These are phyloP conservation scores for Metschnikowia vanudenii DNA, from an alignment of 805 yeast genomes.

Conservation along the genomic window DNA sequence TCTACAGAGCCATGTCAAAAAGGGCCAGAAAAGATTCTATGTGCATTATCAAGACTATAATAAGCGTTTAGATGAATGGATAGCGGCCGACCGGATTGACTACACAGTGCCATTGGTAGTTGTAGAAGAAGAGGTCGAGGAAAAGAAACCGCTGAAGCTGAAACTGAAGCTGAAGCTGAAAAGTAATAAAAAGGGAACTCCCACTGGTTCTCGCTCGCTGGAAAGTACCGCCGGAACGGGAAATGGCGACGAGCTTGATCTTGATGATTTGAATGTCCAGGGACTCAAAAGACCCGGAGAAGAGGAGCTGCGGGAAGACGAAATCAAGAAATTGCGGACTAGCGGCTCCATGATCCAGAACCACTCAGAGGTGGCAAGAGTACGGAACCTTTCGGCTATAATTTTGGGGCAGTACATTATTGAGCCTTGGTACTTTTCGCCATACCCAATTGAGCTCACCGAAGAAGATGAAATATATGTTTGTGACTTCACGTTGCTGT, in stretches of 20 bases:
- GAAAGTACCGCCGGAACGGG: slow-evolving; percentile 24
- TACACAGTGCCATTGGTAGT: slow-evolving; percentile 63
- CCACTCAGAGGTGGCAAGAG: slow-evolving; percentile 82
- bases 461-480: slow-evolving; percentile 88
- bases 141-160: slow-evolving; percentile 34
- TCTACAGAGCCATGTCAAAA: slow-evolving; percentile 68
- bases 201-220: slow-evolving; percentile 18
- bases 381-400: slow-evolving; percentile 74
- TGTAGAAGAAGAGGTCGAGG: slow-evolving; percentile 63
- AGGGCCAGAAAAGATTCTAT: slow-evolving; percentile 78
- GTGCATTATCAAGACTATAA: slow-evolving; percentile 94
- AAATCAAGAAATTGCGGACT: slow-evolving; percentile 85
- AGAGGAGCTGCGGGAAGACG: slow-evolving; percentile 82
- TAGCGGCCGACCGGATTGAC: slow-evolving; percentile 68
- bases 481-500: slow-evolving; percentile 86
- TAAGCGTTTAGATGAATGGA: slow-evolving; percentile 97
- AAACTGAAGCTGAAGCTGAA: slow-evolving; percentile 27
- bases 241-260: slow-evolving; percentile 68
- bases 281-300: slow-evolving; percentile 67
- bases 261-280: slow-evolving; percentile 82
- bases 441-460: slow-evolving; percentile 92
- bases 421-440: slow-evolving; percentile 99
- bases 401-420: slow-evolving; percentile 88
- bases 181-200: background rate
- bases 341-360: slow-evolving; percentile 97